Base-by-base conservation (phyloP, 129 eudicot genomes). In the Chrysanthemum lavandulifolium region DNA sequence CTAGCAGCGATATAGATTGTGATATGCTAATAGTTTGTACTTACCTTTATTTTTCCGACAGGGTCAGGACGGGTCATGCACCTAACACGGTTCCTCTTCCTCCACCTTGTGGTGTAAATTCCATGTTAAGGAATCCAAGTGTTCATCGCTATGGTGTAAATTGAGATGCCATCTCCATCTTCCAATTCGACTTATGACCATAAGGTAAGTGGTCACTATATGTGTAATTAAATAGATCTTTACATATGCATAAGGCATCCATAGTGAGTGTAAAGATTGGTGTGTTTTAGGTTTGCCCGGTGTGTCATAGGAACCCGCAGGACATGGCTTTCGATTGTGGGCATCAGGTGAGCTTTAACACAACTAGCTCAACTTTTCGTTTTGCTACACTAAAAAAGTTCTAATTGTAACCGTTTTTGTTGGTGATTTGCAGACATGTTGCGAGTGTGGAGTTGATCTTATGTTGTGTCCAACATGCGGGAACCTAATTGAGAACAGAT, bases 251-350 rank as follows among this genome's bases (percentile, higher is more conserved):
- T 53, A 5, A 29, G 13, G 13, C 47, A 6, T 31, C 12, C 2
- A 27, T 69, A 53, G 15, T 51, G 62, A 27, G 15, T 31, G 15
- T 31, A 2, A n/a, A 9, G 1, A 10, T 58, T 56, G 23, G 47
- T 29, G 61, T 10, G 47, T 45, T 76, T 58, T 76, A 88, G 96
- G 25, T 84, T 61, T 89, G 96, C 63, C 80, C 83, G 13, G 69
- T 84, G 27, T 89, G 96, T 60, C 82, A 74, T 71, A 69, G 69
- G 25, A 82, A 78, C 33, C 61, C 63, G 0, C 86, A 86, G 58
- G 81, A 82, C 74, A 86, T 89, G 96, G 96, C 87, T 70, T 89
- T 86, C 60, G 82, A 86, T 47, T 89, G 96, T 48, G 92, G 92
- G 50, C 90, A 89, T 80, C 92, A 89, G 96, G 96, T 89, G 67